Evolutionary conservation across 257 asterid genomes (phyloP).

Genomic region (Solanum chiquidenum): DNA sequence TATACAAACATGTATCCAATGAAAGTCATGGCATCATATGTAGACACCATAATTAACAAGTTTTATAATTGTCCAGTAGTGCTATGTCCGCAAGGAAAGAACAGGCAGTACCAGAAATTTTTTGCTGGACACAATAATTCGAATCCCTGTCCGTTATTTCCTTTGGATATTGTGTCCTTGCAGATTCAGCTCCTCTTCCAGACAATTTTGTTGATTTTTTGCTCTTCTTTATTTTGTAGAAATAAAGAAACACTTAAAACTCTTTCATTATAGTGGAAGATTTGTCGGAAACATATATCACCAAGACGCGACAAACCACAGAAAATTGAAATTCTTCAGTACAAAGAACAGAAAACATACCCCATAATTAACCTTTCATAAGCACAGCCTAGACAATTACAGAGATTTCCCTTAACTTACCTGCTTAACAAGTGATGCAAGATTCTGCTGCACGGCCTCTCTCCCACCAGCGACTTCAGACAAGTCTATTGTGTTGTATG

Average conservation of each 20-base stretch:
- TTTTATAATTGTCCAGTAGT: not conserved
- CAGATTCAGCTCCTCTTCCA: not conserved
- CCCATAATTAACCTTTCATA: not conserved
- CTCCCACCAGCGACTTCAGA: conserved; percentile 75
- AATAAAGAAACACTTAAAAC: not conserved
- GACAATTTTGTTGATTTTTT: not conserved
- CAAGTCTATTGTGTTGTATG: conserved; percentile 66
- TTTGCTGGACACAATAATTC: not conserved
- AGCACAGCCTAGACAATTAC: not conserved
- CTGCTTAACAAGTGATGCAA: conserved; percentile 61
- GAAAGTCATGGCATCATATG: not conserved
- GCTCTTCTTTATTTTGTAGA: not conserved
- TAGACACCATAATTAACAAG: not conserved
- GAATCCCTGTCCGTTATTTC: not conserved
- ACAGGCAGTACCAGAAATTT: not conserved
- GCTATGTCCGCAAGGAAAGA: not conserved
- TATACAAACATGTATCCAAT: not conserved
- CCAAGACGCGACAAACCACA: not conserved
- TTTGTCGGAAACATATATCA: not conserved
- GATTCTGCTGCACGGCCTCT: conserved; percentile 57
- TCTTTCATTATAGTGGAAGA: not conserved
- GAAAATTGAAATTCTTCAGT: not conserved
- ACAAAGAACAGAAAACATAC: not conserved
- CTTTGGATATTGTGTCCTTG: not conserved
- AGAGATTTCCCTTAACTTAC: conserved; percentile 14